Percentiles rank a stretch among this genome's conserved stretches.
Conservation (phyloP, 805 yeast species). For the Hagleromyces aurorensis region DNA sequence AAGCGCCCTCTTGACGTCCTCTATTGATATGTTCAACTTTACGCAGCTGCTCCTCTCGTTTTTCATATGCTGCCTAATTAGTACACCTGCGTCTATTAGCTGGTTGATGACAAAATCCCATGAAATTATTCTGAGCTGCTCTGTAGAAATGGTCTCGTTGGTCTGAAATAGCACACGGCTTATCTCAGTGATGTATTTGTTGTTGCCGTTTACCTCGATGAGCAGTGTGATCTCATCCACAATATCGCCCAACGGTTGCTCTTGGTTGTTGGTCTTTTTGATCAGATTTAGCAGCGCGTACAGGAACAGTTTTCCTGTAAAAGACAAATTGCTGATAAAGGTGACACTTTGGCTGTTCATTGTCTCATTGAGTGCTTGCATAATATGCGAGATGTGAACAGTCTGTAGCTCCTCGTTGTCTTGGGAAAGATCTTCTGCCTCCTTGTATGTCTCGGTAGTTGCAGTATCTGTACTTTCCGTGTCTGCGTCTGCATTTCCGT, state of each 20-base stretch:
- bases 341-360: constrained; percentile 63
- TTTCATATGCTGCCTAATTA: constrained; percentile 56
- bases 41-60: constrained; percentile 63
- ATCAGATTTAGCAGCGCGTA: constrained; percentile 56
- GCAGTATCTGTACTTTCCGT: no score
- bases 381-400: constrained; percentile 67
- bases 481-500: constrained; percentile 13
- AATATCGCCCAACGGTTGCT: constrained; percentile 65
- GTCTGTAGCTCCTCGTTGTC: constrained; percentile 37
- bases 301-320: constrained; percentile 65
- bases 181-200: constrained; percentile 26
- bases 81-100: constrained; percentile 69
- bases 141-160: constrained; percentile 33
- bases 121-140: constrained; percentile 50
- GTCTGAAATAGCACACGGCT: constrained; percentile 29
- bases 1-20: constrained; percentile 55
- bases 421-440: constrained; percentile 13
- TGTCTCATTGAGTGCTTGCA: constrained; percentile 72
- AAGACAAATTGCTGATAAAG: constrained; percentile 52
- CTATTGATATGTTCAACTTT: constrained; percentile 61
- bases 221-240: constrained; percentile 65
- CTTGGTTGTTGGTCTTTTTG: constrained; percentile 63
- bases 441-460: constrained; percentile 6
- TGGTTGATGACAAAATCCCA: constrained; percentile 51
- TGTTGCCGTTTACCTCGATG: constrained; percentile 34